Evolutionary conservation across 2,329 filamentous ascomycete genomes (phyloP), one percentile per base, ranked within the genome.

Genomic region (Phialocephala subalpina): DNA sequence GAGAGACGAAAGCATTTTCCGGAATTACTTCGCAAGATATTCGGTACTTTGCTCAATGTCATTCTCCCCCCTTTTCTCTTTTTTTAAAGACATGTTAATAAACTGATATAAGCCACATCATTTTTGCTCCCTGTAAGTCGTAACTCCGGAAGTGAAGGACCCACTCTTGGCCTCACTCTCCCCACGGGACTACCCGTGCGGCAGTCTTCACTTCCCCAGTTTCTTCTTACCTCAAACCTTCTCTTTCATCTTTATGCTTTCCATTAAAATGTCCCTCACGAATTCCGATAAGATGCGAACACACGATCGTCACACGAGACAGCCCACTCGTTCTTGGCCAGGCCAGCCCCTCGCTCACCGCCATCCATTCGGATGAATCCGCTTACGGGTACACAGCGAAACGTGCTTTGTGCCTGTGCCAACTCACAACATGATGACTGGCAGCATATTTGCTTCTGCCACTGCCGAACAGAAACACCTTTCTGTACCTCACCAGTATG

Each of bases 131-230:
- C 49, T 53, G 49, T 12, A 53, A 22, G 4, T 49, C 20, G 36
- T 16, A 25, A 7, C 20, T 18, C 45, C 14, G 11, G 14, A 33
- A 53, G 49, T 29, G 14, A 27, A 35, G 3, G 55, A 57, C 55
- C 55, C 55, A 57, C 55, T 57, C 55, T 57, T 38, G 29, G 29
- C 55, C 33, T 20, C 20, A 52, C 18, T 57, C 20, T 40, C 55
- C 22, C n/a, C 49, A 57, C 55, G 55, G 55, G 55, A 25, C 20
- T 27, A 22, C 55, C 55, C 18, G 55, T 33, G 2, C 45, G 22
- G 18, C 45, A 49, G n/a, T 22, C 45, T n/a, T 25, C 20, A 5
- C 40, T 42, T 42, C 40, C 40, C 40, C 40, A 42, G 40, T 25
- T 49, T 22, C 14, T 49, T 7, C 22, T 25, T 18, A 16, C 38